Percentiles rank a stretch among this genome's conserved stretches.
phyloP scores from a whole-genome alignment of 495 filamentous ascomycete genomes.

The Recurvomyces mirabilis region DNA sequence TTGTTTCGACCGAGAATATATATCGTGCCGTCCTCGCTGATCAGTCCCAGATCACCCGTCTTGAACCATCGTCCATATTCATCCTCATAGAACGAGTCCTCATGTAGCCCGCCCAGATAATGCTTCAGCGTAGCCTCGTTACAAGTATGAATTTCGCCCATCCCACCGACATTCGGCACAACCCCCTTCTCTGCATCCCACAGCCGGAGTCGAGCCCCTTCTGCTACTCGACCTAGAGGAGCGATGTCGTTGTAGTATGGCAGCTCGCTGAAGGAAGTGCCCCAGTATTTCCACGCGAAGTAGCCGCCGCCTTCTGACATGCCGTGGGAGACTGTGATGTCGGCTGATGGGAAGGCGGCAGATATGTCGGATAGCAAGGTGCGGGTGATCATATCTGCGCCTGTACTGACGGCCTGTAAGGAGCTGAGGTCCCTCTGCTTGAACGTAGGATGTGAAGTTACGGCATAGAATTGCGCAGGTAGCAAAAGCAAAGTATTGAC shows the following conservation, averaged over 20 bases:
- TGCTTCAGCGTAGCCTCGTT: not conserved
- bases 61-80: slow-evolving; percentile 1
- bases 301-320: slow-evolving; percentile 4
- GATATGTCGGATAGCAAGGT: not conserved
- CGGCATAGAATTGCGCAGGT: not conserved
- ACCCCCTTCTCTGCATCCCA: not conserved
- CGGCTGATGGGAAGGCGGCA: not conserved
- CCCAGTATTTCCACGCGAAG: not conserved
- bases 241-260: slow-evolving; percentile 4
- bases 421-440: not conserved
- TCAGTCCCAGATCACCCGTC: slow-evolving; percentile 5
- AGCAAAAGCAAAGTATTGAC: not conserved
- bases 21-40: not conserved
- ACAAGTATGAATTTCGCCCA: slow-evolving; percentile 3
- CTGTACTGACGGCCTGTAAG: not conserved
- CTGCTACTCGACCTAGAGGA: not conserved
- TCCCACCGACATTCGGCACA: not conserved
- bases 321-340: not conserved
- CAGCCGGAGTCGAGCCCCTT: not conserved
- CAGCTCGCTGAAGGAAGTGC: not conserved
- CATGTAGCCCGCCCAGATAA: not conserved
- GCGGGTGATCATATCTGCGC: not conserved
- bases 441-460: not conserved
- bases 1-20: slow-evolving; percentile 6
- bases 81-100: not conserved